A percentile compares a stretch with the other conserved stretches of the same genome.
Evolutionary conservation across 495 filamentous ascomycete genomes (phyloP).

Genomic region (Xylaria palmicola): DNA sequence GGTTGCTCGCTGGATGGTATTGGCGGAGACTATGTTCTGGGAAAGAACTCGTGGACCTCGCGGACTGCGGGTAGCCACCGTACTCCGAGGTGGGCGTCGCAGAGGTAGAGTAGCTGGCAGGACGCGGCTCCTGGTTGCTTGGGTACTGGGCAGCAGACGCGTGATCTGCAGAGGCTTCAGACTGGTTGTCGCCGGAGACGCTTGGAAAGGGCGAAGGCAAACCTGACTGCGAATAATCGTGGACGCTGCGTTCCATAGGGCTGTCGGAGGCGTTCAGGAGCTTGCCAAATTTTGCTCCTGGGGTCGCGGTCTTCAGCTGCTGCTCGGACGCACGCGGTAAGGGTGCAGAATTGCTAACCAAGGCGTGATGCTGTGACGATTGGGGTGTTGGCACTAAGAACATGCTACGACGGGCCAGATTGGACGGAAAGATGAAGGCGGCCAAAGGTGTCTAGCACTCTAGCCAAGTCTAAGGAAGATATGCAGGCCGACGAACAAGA

Average conservation of each 20-base stretch:
- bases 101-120: constrained; percentile 67
- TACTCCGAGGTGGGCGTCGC: constrained; percentile 89
- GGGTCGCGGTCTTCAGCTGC: constrained; percentile 27
- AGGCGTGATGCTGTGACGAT: constrained; percentile 30
- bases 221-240: constrained; percentile 98
- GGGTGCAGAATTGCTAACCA: constrained; percentile 29
- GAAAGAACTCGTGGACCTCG: constrained; percentile 71
- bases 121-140: constrained; percentile 73
- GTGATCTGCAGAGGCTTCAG: constrained; percentile 86
- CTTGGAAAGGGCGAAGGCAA: constrained; percentile 82
- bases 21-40: constrained; percentile 73
- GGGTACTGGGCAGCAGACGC: constrained; percentile 76
- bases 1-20: constrained; percentile 71
- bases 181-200: constrained; percentile 64
- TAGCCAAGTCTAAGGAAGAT: constrained; percentile 28
- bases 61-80: constrained; percentile 72
- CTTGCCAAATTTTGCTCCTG: constrained; percentile 34
- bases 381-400: constrained; percentile 39
- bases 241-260: constrained; percentile 85
- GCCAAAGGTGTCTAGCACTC: constrained; percentile 32
- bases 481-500: constrained; percentile 17
- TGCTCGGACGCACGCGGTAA: constrained; percentile 28
- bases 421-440: constrained; percentile 19
- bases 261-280: constrained; percentile 41
- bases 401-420: constrained; percentile 41